Base-by-base conservation (phyloP, 2,329 filamentous ascomycete genomes). In the Talaromyces marneffei region DNA sequence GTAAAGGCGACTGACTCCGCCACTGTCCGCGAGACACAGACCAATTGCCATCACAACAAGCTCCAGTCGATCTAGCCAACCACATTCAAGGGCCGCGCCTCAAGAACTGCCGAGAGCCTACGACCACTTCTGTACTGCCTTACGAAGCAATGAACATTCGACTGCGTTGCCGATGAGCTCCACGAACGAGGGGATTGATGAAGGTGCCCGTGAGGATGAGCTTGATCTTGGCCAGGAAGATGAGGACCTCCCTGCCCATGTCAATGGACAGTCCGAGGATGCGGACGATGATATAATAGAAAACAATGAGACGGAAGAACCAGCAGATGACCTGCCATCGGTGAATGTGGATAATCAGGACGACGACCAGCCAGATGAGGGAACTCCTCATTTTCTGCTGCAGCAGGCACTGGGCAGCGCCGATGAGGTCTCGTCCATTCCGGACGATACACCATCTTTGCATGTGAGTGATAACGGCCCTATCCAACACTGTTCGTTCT, bases 391-490 rank as follows among this genome's bases (percentile, higher is more conserved):
- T 52, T 71, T 66, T 52, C 64, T 64, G 27, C 60, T 62, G 42
- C 65, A 54, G 55, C 57, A 40, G 8, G 63, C 55, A 23, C 54
- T 66, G 23, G 69, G 66, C 63, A 81, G 84, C 67, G 79, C 81
- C 40, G 85, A 83, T 48, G 95, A 90, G 69, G 88, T 88, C 7
- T 74, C 85, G 61, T 96, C 91, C 4, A 87, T 86, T 27, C 89
- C 90, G 20, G 92, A 95, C 70, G 90, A 96, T 72, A 88, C 90
- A 8, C 90, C 90, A 25, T 97, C 93, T 18, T 74, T 93, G 58
- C 90, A 91, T 79, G 90, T 92, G 79, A 66, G 81, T 70, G 79
- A 37, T 40, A 7, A 23, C 3, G 66, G 50, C 27, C 62, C 65
- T 16, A 23, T 27, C 9, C 18, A 86, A 87, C 4, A 27, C 4